Evolutionary conservation across 2,329 filamentous ascomycete genomes (phyloP), one percentile per base, ranked within the genome.

Genomic region (Botrytis deweyae): DNA sequence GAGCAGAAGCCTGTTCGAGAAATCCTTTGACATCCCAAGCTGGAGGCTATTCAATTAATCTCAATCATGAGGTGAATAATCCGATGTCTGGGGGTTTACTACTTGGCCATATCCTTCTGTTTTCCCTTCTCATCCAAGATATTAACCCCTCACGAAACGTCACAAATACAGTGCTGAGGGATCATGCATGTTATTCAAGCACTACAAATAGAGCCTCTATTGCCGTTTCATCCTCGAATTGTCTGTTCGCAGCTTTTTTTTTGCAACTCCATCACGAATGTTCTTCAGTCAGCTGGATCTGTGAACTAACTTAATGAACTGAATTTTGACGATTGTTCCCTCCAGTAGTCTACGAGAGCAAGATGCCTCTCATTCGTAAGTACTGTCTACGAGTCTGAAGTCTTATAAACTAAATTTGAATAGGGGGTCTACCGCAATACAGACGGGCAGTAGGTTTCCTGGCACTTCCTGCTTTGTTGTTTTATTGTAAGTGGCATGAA

Each of bases 401-500:
- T 9, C 14, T 55, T 25, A 12, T 20, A 20, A 1, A 29, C 52
- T 70, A 36, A 55, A 44, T 9, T 44, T 20, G 8, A 33, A 33
- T n/a, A 70, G 49, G 70, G 9, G 58, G 70, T 46, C 36, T 65
- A 49, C 70, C 44, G 25, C 67, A 70, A 42, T 70, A 70, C n/a
- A 70, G n/a, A 42, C 67, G 67, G n/a, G 67, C 67, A 46, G 18
- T 70, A 12, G 52, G 67, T 0, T 70, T 70, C n/a, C 52, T 70
- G 22, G 67, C 67, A 44, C 42, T 70, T 40, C 67, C 67, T 42
- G 67, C 67, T 25, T 18, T 70, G 22, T 36, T 70, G 52, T 70
- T 70, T 46, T 70, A 70, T 29, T 10, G 67, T 70, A 29, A 55
- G 65, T 36, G n/a, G 20, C 14, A 4, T 14, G 36, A 16, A 14